A percentile compares a stretch with the other conserved stretches of the same genome.
phyloP scores from a whole-genome alignment of 768 basidiomycete genomes.

The Tricholoma sp. region DNA sequence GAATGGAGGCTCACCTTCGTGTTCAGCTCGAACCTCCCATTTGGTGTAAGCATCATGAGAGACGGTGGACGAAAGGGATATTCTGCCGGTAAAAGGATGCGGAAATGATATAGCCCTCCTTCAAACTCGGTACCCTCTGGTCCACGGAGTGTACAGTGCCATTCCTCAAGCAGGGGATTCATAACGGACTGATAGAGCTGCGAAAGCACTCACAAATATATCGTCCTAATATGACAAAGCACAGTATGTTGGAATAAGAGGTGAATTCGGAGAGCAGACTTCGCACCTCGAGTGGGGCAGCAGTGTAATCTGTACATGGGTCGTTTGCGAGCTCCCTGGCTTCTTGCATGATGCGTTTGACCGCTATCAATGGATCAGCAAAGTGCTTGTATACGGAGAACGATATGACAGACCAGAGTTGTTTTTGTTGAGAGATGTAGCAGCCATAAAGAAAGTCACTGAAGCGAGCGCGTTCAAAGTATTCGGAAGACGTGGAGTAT shows the following conservation, averaged over 20 bases:
- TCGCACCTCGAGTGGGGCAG: conserved; percentile 73
- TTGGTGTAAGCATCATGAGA: conserved; percentile 93
- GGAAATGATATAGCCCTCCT: conserved; percentile 94
- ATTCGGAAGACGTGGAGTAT: conserved; percentile 11
- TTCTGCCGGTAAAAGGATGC: conserved; percentile 84
- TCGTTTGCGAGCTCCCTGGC: conserved; percentile 84
- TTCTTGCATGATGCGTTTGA: conserved; percentile 97
- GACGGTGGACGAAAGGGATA: conserved; percentile 97
- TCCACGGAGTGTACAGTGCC: conserved; percentile 97
- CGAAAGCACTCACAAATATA: conserved; percentile 64
- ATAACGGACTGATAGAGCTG: conserved; percentile 1
- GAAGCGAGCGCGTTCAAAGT: too few relatives aligned
- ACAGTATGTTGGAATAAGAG: conserved; percentile 7
- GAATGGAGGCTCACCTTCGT: conserved; percentile 63
- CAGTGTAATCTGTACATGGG: conserved; percentile 81
- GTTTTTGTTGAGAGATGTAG: conserved; percentile 72
- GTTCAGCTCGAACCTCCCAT: conserved; percentile 94
- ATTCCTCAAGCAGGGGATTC: conserved; percentile 47
- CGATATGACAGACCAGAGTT: conserved; percentile 61
- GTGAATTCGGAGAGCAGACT: conserved; percentile 1
- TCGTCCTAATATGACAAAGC: conserved; percentile 63
- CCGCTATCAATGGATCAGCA: conserved; percentile 43
- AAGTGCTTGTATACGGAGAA: not conserved
- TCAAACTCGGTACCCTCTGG: conserved; percentile 86
- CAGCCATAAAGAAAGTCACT: conserved; percentile 19